phyloP scores from a whole-genome alignment of 2,329 filamentous ascomycete species.

The Hymenoscyphus repandus region DNA sequence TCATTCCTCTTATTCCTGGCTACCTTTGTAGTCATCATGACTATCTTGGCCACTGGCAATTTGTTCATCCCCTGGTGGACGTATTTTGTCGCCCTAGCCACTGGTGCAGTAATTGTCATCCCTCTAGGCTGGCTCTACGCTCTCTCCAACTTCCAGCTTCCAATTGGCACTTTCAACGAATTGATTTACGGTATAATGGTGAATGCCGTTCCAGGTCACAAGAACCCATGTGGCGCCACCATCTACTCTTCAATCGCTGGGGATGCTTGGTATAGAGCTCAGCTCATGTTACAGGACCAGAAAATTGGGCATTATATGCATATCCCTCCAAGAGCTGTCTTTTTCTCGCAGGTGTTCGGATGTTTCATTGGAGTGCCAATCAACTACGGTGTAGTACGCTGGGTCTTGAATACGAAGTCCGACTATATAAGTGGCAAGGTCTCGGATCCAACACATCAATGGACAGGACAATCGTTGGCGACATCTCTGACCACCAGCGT shows the following conservation, averaged over 20 bases:
- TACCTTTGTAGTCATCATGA: conserved; percentile 46
- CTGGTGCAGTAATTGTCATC: conserved; percentile 45
- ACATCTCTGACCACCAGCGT: conserved; percentile 49
- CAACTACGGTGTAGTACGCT: conserved; percentile 56
- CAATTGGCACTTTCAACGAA: conserved; percentile 56
- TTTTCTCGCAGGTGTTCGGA: conserved; percentile 57
- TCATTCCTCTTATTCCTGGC: conserved; percentile 45
- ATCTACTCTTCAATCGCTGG: conserved; percentile 55
- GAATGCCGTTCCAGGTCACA: conserved; percentile 43
- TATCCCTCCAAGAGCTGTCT: conserved; percentile 51
- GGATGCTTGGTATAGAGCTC: conserved; percentile 57
- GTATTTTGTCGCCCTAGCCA: conserved; percentile 50
- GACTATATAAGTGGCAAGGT: conserved; percentile 47
- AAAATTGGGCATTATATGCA: conserved; percentile 62
- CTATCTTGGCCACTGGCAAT: conserved; percentile 44
- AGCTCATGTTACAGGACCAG: conserved; percentile 55
- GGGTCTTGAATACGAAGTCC: conserved; percentile 52
- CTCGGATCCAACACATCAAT: conserved; percentile 52
- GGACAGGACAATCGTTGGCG: conserved; percentile 52
- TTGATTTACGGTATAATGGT: conserved; percentile 56
- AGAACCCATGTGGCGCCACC: conserved; percentile 53
- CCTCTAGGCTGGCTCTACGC: conserved; percentile 56
- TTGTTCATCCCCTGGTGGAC: conserved; percentile 58
- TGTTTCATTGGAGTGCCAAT: conserved; percentile 53
- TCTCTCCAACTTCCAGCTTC: conserved; percentile 48